phyloP scores from a whole-genome alignment of 139 green algal species.

The Micromonas commoda region DNA sequence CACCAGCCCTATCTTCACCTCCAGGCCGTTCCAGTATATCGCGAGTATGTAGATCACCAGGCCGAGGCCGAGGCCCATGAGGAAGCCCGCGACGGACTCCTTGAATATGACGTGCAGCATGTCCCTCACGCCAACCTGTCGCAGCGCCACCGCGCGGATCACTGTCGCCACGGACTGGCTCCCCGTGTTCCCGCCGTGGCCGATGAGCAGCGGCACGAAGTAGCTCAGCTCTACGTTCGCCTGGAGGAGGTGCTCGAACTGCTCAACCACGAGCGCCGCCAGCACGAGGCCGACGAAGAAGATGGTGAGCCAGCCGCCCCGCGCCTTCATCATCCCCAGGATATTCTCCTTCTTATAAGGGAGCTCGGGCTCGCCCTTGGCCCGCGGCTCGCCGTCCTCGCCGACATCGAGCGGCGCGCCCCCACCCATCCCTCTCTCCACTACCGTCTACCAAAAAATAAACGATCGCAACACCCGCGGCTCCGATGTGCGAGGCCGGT shows the following conservation, averaged over 20 bases:
- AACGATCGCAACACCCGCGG: too few species aligned
- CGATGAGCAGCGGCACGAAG: constrained; percentile 68
- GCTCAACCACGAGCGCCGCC: constrained; percentile 57
- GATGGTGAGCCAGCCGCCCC: constrained; percentile 54
- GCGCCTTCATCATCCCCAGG: not conserved
- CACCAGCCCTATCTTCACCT: constrained; percentile 37
- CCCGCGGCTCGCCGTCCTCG: not conserved
- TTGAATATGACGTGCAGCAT: constrained; percentile 44
- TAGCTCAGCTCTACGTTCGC: constrained; percentile 56
- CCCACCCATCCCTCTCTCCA: too few species aligned
- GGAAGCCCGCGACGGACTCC: constrained; percentile 44
- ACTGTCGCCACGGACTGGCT: constrained; percentile 58
- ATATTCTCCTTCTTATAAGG: constrained; percentile 1
- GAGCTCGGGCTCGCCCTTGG: not conserved
- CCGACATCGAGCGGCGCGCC: not conserved
- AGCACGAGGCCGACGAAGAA: constrained; percentile 63
- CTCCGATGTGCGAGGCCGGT: too few species aligned
- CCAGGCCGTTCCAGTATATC: constrained; percentile 45
- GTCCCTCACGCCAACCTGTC: constrained; percentile 46
- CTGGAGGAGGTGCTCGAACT: constrained; percentile 56
- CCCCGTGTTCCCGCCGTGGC: constrained; percentile 68
- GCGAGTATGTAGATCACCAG: constrained; percentile 46
- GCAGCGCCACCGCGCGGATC: constrained; percentile 53
- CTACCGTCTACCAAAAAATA: too few species aligned
- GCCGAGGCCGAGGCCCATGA: constrained; percentile 54